Evolutionary conservation across 2,329 filamentous ascomycete genomes (phyloP), one percentile per base, ranked within the genome.

Genomic region (Ophiostoma perfectum): DNA sequence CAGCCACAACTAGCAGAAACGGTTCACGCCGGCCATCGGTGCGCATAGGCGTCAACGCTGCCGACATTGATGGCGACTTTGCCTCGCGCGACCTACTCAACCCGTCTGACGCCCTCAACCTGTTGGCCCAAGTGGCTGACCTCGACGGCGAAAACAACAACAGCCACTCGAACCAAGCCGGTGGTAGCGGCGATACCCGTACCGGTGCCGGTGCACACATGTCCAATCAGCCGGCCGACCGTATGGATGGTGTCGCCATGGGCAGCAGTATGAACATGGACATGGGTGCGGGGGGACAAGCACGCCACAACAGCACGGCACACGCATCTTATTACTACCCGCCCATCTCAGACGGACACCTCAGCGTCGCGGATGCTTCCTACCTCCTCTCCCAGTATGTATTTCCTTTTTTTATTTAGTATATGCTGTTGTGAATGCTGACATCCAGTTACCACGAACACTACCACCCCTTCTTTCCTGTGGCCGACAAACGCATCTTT

Each of bases 391-490:
- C 73, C 71, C 76, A 67, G 67, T 68, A 52, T 79, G 64, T 27
- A 14, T 8, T 4, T n/a, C 8, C 6, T 45, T 4, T 5, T 5
- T 45, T 45, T 55, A 7, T 52, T 1, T 18, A 18, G n/a, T 16
- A 2, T 55, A 9, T 27, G 18, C 18, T 55, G 18, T 4, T 27
- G 2, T 3, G 11, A n/a, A 38, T 36, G 18, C 55, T 60, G 7
- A 39, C 14, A 5, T 38, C 9, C 60, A 63, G 60, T 41, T 90
- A 89, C 72, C 85, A 85, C 68, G 80, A 87, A 69, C 82, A 86
- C 70, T 91, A 89, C 72, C 88, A 91, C 73, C 86, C 87, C 0
- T 91, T 88, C 77, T 89, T 90, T 68, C 89, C 89, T 0, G 78
- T 92, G 39, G 88, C 89, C 0, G 86, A 88, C 9, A 80, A 81